phyloP scores from a whole-genome alignment of 1,139 yeast species.

The Magnusiomyces sp. region DNA sequence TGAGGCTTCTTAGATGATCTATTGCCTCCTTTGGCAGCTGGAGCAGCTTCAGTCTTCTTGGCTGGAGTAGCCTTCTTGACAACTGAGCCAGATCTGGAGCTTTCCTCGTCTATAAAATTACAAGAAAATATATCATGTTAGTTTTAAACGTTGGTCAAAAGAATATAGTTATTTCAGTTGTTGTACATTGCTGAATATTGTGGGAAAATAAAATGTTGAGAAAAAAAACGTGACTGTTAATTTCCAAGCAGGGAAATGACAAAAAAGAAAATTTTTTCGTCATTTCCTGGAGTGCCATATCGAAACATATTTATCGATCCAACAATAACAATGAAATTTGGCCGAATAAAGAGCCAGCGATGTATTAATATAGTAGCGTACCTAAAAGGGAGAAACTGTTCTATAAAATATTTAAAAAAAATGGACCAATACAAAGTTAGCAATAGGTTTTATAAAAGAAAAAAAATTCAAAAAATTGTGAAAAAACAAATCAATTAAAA shows the following conservation, averaged over 20 bases:
- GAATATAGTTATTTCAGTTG: neutral
- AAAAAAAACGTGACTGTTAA: neutral
- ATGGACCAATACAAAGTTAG: neutral
- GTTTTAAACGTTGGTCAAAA: neutral
- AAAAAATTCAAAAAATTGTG: neutral
- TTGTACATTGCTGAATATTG: neutral
- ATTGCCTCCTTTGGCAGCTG: conserved; percentile 40
- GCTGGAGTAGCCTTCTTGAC: conserved; percentile 79
- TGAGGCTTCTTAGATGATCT: conserved; percentile 39
- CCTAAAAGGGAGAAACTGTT: conserved; percentile 27
- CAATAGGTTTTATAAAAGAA: neutral
- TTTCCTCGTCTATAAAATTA: conserved; percentile 43
- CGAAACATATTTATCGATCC: neutral
- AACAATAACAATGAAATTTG: neutral
- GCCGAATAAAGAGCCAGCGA: neutral
- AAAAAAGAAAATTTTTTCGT: neutral
- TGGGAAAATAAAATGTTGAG: neutral
- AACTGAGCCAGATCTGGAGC: conserved; percentile 37
- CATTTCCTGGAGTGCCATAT: neutral
- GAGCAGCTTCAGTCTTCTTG: conserved; percentile 81
- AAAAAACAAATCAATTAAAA: neutral
- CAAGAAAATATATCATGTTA: neutral
- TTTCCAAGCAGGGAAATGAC: too few relatives aligned
- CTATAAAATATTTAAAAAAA: conserved; percentile 14
- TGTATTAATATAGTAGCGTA: conserved; percentile 6